phyloP scores from a whole-genome alignment of 2,329 filamentous ascomycete genomes.

The Verticillium tricorpus region DNA sequence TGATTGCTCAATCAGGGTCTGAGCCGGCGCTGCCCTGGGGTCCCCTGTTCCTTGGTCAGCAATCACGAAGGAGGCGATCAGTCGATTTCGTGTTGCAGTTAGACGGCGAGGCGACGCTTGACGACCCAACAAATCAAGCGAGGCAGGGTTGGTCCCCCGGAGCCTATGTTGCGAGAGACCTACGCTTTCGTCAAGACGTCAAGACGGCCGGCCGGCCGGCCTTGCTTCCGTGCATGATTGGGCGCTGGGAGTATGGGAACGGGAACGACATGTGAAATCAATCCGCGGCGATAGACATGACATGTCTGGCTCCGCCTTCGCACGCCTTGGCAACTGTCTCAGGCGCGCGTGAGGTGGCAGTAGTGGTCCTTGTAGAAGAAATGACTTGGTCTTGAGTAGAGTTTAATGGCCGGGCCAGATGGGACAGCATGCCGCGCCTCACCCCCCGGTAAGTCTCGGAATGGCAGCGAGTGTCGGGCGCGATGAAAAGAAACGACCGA shows the following conservation, averaged over 20 bases:
- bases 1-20: neutral
- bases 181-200: neutral
- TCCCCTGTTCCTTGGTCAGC: neutral
- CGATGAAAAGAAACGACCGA: no score
- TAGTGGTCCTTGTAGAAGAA: neutral
- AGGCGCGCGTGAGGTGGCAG: neutral
- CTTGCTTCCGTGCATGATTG: neutral
- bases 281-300: neutral
- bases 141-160: no score
- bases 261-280: neutral
- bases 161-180: neutral
- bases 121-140: no score
- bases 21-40: neutral
- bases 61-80: neutral
- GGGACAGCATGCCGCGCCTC: neutral
- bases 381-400: neutral
- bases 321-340: neutral
- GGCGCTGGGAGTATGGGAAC: neutral
- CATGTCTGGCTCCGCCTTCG: neutral
- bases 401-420: neutral
- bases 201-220: neutral
- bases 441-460: neutral
- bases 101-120: neutral
- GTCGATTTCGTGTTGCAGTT: neutral
- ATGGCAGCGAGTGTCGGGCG: neutral